Evolutionary conservation across 148 eudicot species (phyloP).

Genomic region (Agrostemma githago): DNA sequence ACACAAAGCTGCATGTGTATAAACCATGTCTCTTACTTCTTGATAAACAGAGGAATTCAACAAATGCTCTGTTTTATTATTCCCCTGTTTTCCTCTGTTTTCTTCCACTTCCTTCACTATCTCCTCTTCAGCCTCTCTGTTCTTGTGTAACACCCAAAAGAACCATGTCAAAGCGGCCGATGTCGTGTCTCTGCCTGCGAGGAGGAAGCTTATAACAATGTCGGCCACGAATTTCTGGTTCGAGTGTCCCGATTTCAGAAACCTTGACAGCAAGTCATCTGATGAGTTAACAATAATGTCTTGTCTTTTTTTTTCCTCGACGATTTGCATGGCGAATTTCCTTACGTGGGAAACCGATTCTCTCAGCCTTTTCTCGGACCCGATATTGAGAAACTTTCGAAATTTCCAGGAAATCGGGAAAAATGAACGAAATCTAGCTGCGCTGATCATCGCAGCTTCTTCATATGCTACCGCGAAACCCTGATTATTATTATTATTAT

Average conservation of each 20-base stretch:
- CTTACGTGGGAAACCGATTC: slow-evolving; percentile 23
- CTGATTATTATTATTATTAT: too few relatives aligned
- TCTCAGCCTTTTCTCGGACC: slow-evolving; percentile 42
- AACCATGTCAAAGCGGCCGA: slow-evolving; percentile 50
- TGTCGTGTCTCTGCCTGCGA: slow-evolving; percentile 45
- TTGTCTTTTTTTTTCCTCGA: slow-evolving; percentile 16
- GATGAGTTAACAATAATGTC: not conserved
- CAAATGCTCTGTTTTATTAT: not conserved
- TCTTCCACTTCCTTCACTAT: slow-evolving; percentile 26
- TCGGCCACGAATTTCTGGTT: slow-evolving; percentile 38
- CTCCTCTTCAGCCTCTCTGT: slow-evolving; percentile 27
- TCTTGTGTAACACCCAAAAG: slow-evolving; percentile 36
- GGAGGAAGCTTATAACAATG: slow-evolving; percentile 39
- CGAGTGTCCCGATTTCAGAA: slow-evolving; percentile 33
- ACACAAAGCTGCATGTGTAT: slow-evolving; percentile 1
- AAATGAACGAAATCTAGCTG: slow-evolving; percentile 22
- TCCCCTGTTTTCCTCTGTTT: slow-evolving; percentile 2
- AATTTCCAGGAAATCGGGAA: slow-evolving; percentile 35
- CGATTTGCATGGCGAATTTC: slow-evolving; percentile 17
- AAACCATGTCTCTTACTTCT: slow-evolving; percentile 9
- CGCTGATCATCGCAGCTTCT: slow-evolving; percentile 30
- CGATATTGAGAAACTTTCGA: slow-evolving; percentile 32
- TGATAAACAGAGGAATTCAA: not conserved
- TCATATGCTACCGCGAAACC: slow-evolving; percentile 39
- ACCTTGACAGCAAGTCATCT: slow-evolving; percentile 46